Conservation (phyloP, 2,329 filamentous ascomycete genomes). For the Trichoderma sp. region DNA sequence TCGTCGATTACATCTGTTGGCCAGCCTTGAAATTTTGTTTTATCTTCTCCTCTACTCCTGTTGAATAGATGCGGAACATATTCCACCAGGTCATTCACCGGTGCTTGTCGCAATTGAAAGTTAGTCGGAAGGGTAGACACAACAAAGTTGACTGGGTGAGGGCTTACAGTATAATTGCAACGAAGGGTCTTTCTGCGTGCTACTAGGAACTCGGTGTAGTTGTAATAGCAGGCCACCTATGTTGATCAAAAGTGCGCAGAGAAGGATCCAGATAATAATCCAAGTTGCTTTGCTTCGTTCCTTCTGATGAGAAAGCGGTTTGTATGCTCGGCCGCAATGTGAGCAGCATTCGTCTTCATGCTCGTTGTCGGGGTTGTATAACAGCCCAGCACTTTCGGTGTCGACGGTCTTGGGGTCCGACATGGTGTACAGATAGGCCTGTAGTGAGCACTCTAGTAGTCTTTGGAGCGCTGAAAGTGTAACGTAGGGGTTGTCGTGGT, state of each 20-base stretch:
- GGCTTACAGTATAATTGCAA: background rate
- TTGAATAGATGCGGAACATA: background rate
- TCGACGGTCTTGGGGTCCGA: background rate
- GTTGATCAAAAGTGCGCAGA: background rate
- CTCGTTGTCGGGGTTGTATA: background rate
- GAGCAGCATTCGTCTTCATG: background rate
- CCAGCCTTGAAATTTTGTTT: background rate
- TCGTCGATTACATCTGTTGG: background rate
- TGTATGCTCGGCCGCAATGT: background rate
- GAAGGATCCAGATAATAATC: background rate
- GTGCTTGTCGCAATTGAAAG: background rate
- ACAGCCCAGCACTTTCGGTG: background rate
- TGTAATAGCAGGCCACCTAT: background rate
- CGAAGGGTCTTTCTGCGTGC: background rate
- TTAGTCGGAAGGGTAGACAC: background rate
- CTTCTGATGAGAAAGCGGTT: background rate
- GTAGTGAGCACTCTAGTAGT: background rate
- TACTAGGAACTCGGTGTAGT: background rate
- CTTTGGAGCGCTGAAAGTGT: background rate
- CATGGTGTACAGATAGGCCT: background rate
- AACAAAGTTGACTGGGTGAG: background rate
- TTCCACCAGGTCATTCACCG: background rate
- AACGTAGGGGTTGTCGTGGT: background rate
- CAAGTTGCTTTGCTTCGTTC: background rate
- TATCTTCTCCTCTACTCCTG: background rate